These are phyloP conservation scores for Adenanthera pavonina DNA, from an alignment of 306 rosid species.

Conservation along the genomic window DNA sequence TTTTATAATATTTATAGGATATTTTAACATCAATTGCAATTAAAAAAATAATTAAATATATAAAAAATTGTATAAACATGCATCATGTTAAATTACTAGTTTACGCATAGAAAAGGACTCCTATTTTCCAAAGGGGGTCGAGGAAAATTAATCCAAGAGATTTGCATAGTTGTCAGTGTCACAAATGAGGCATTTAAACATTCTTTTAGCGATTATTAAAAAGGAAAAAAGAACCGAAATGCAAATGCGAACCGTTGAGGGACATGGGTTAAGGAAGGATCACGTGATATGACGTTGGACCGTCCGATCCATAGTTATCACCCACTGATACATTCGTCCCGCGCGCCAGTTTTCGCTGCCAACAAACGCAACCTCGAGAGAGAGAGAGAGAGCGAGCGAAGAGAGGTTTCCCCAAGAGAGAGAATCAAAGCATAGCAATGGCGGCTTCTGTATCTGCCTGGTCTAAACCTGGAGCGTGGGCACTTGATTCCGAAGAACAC, in stretches of 20 bases:
- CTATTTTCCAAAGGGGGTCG: too few relatives aligned
- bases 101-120: not conserved
- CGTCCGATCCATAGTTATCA: not conserved
- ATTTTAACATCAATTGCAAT: not conserved
- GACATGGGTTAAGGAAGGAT: not conserved
- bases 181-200: not conserved
- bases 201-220: not conserved
- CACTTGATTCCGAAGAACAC: constrained; percentile 76
- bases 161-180: not conserved
- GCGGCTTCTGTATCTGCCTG: constrained; percentile 93
- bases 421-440: constrained; percentile 50
- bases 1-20: not conserved
- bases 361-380: constrained; percentile 42
- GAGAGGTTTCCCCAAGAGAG: not conserved
- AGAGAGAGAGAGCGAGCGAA: not conserved
- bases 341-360: constrained; percentile 8
- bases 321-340: not conserved
- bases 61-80: not conserved
- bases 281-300: not conserved
- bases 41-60: not conserved
- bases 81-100: not conserved
- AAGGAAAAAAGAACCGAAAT: not conserved
- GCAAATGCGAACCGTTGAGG: not conserved
- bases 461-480: constrained; percentile 99
- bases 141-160: not conserved